These are phyloP conservation scores for Sphaerostilbella broomeana DNA, from an alignment of 2,329 filamentous ascomycete species.

Conservation along the genomic window DNA sequence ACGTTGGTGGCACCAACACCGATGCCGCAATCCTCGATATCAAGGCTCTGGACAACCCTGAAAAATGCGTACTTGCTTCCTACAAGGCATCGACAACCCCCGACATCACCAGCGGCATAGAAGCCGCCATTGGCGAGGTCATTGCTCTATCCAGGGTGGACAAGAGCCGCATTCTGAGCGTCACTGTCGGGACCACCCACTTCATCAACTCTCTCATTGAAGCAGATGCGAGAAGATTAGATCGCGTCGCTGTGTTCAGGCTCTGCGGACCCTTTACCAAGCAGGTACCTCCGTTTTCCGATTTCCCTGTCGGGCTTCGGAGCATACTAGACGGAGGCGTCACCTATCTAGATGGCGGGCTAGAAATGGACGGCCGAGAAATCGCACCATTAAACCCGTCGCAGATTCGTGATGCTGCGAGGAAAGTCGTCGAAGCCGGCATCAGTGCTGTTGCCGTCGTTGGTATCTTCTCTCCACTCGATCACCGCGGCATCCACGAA, in stretches of 20 bases:
- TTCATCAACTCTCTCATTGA: slow-evolving; percentile 45
- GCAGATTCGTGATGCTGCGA: slow-evolving; percentile 30
- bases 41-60: slow-evolving; percentile 26
- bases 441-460: slow-evolving; percentile 35
- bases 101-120: slow-evolving; percentile 45
- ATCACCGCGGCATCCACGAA: slow-evolving; percentile 35
- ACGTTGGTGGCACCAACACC: slow-evolving; percentile 36
- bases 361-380: slow-evolving; percentile 43
- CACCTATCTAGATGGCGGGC: slow-evolving; percentile 38
- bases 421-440: slow-evolving; percentile 28
- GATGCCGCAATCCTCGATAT: slow-evolving; percentile 41
- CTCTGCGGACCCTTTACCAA: slow-evolving; percentile 40
- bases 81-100: slow-evolving; percentile 43
- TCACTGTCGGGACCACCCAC: slow-evolving; percentile 45
- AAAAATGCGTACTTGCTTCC: slow-evolving; percentile 38
- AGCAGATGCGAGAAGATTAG: slow-evolving; percentile 35
- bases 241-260: slow-evolving; percentile 39
- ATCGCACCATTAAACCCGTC: slow-evolving; percentile 32
- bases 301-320: slow-evolving; percentile 36
- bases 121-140: slow-evolving; percentile 38
- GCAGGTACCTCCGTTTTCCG: slow-evolving; percentile 39
- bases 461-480: slow-evolving; percentile 41
- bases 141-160: slow-evolving; percentile 32
- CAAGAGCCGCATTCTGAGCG: slow-evolving; percentile 34
- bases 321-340: slow-evolving; percentile 35